Percentiles rank a stretch among this genome's conserved stretches.
phyloP scores from a whole-genome alignment of 768 basidiomycete genomes.

The Mycena leptocephala region DNA sequence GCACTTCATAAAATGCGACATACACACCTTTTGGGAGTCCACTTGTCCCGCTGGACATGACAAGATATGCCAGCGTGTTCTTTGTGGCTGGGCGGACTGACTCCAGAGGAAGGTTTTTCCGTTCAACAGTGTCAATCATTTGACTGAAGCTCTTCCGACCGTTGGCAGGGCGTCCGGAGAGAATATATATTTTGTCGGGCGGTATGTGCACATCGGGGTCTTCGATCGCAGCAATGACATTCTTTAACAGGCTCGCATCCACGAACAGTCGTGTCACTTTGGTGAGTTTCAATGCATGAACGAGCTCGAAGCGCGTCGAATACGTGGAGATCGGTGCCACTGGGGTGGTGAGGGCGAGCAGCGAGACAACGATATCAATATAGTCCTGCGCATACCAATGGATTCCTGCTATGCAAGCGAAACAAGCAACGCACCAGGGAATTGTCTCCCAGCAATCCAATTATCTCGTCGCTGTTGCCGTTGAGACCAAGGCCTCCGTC shows the following conservation, averaged over 20 bases:
- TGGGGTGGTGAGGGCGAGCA: conserved; percentile 65
- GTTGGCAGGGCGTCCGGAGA: conserved; percentile 57
- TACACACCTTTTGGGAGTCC: conserved; percentile 79
- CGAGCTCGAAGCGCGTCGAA: conserved; percentile 71
- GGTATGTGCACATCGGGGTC: conserved; percentile 52
- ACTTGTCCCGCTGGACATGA: conserved; percentile 86
- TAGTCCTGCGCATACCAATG: too few species aligned
- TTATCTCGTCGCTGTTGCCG: conserved; percentile 65
- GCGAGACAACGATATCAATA: conserved; percentile 63
- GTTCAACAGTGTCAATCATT: conserved; percentile 59
- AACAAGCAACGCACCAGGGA: conserved; percentile 65
- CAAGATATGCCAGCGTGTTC: conserved; percentile 77
- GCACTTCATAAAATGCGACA: neutral
- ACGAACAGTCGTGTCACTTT: conserved; percentile 70
- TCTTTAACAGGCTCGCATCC: conserved; percentile 57
- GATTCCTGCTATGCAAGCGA: too few species aligned
- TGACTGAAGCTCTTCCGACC: conserved; percentile 62
- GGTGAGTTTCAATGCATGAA: conserved; percentile 64
- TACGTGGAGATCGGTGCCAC: conserved; percentile 71
- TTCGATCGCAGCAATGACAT: conserved; percentile 31
- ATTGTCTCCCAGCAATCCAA: conserved; percentile 84
- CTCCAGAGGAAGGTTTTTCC: conserved; percentile 56
- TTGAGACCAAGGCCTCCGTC: conserved; percentile 73
- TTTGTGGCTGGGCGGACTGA: conserved; percentile 61
- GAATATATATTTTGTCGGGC: conserved; percentile 63